Base-by-base conservation (phyloP, 306 rosid species). In the Cucumis melo region DNA sequence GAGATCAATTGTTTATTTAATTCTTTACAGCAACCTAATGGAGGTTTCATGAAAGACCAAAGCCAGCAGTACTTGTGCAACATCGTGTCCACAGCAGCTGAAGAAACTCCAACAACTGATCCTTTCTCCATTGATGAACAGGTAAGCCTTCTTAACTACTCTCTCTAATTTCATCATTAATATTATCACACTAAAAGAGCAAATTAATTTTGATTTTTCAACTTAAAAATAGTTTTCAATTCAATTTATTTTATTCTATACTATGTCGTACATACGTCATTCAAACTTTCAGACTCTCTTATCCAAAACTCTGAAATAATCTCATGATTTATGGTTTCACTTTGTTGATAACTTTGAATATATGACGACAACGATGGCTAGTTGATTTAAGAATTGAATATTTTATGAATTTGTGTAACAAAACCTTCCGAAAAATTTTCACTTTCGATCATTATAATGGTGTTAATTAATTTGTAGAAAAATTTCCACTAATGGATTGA, bases 51-150 rank as follows among this genome's bases (percentile, higher is more conserved):
- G 73, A 23, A 10, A 10, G 74, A 67, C 11, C 32, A 42, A 3
- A 67, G 27, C n/a, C n/a, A n/a, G 12, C 55, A 42, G 11, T 17
- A n/a, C n/a, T n/a, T 21, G 3, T 11, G 13, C 36, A 67, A 42
- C 55, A 67, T 67, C 3, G 36, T 32, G 34, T 19, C 23, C 24
- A 36, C 15, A 17, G 51, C 51, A 36, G 73, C n/a, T 41, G 74
- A 67, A 20, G 74, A 20, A 67, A 67, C n/a, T 67, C 19, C 74
- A 8, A 5, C 73, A 65, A 10, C 54, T 36, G 48, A 39, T 67
- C 74, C 74, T 42, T 67, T 67, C 19, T 67, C 53, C 74, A 67
- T 67, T 20, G 74, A 67, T 67, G 74, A 67, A 1, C 34, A 67
- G 74, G 74, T 36, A 67, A 65, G 17, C 17, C 15, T 62, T 62